Evolutionary conservation across 345 rosid species (phyloP), one percentile per base, ranked within the genome.

Genomic region (Aquilaria yunnanensis): DNA sequence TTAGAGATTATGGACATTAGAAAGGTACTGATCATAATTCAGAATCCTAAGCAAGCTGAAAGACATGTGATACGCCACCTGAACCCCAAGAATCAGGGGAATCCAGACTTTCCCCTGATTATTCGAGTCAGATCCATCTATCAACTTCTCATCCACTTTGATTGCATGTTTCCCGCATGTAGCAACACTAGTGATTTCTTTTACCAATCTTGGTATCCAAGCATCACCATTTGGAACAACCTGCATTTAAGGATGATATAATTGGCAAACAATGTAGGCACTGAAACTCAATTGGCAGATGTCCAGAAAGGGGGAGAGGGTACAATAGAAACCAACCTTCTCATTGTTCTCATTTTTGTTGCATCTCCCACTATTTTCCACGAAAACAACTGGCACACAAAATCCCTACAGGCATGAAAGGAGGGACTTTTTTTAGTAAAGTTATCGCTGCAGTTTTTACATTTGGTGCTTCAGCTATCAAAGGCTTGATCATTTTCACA

Each of bases 301-400:
- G 60, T 5, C 53, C 41, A 49, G 4, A 60, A 58, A 64, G 30
- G 33, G 53, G 2, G 51, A 47, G 0, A 32, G 9, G 14, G 3
- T 2, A 9, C 1, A 4, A 53, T 23, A 52, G 53, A 14, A 48
- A 47, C 51, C 62, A 65, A 86, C 96, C 93, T 89, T 89, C 74
- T 89, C 93, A 37, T 84, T 88, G 32, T 34, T 67, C 45, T 81
- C 96, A 48, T 89, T 89, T 81, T 86, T 89, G 67, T 69, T 89
- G 87, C 96, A 89, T 80, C 90, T 82, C 63, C 93, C 88, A 49
- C 93, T 89, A 72, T 89, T 89, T 79, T 89, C 96, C 37, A 84
- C 88, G 78, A 84, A 82, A 46, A 81, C 80, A 60, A 79, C 90
- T 30, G 76, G 77, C 62, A 86, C 68, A 51, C 73, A 64, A 67